Evolutionary conservation across 2,329 filamentous ascomycete genomes (phyloP), one percentile per base, ranked within the genome.

Genomic region (Cladophialophora carrionii): DNA sequence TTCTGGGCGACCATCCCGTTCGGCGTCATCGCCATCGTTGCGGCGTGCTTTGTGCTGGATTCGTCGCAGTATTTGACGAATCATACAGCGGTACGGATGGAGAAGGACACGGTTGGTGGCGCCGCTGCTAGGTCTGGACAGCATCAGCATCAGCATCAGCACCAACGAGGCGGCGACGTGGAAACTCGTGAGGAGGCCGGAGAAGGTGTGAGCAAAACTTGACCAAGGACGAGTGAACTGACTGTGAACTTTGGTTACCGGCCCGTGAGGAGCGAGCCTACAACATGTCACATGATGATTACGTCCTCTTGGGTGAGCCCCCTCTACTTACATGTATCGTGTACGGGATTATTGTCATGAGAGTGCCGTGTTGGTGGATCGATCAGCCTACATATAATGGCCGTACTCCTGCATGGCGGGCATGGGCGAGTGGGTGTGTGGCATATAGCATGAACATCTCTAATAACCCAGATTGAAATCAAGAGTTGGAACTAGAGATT

Each of bases 1-100:
- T 66, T 66, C 29, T 63, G 41, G 32, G 49, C 62, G 8, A 60
- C 49, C 4, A 64, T 64, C n/a, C 62, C 62, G 12, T 64, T 64
- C 49, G 62, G 62, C 31, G 57, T 64, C 7, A 49, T 61, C 24
- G 62, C 62, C 17, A 64, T 64, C n/a, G 20, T 52, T 10, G 29
- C 20, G 10, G 41, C 56, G 4, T 51, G 49, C 24, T 55, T 60
- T 8, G 52, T 61, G n/a, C 43, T 32, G 10, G 62, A 64, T 51
- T 34, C 58, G 8, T 62, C 58, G 8, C 34, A 58, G 17, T 65
- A 62, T 54, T 58, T 65, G 17, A 65, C 63, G 7, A 65, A 65
- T 26, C 63, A 65, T 48, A 59, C 53, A 3, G 63, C 53, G 6
- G 54, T 62, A 8, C 46, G 52, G 3, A 58, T 65, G 63, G 57